A percentile compares a stretch with the other conserved stretches of the same genome.
Conservation (phyloP, 164 flowering plant genomes). For the Magnolia officinalis region DNA sequence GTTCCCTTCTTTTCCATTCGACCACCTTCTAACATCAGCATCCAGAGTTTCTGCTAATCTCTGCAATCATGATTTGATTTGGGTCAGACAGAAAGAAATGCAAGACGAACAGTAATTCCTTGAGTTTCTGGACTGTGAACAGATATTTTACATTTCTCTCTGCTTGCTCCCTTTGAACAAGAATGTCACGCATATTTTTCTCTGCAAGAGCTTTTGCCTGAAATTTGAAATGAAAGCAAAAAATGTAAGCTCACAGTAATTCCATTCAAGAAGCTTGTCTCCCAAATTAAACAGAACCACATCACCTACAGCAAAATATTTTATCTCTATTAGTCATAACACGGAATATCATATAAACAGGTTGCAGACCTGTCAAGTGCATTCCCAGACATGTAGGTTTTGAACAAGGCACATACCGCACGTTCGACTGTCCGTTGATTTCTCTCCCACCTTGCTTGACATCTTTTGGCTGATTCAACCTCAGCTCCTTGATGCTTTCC, state of each 20-base stretch:
- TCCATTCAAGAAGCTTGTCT: background rate
- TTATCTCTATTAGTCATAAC: no score
- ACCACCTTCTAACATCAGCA: constrained; percentile 89
- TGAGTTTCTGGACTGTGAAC: constrained; percentile 1
- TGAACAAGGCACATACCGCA: constrained; percentile 50
- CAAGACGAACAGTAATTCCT: background rate
- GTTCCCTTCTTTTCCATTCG: constrained; percentile 85
- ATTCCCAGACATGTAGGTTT: no score
- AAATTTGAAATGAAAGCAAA: constrained; percentile 9
- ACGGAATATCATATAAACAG: background rate
- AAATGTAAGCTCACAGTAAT: background rate
- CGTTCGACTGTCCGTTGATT: constrained; percentile 83
- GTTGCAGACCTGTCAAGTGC: background rate
- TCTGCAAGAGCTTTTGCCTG: constrained; percentile 96
- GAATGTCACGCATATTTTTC: constrained; percentile 83
- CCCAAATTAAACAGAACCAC: background rate
- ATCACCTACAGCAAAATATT: background rate
- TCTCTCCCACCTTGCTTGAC: constrained; percentile 86
- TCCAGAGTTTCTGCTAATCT: constrained; percentile 80
- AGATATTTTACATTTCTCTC: constrained; percentile 65
- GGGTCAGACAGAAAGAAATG: background rate
- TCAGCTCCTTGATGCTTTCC: constrained; percentile 25
- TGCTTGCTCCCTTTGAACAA: constrained; percentile 80
- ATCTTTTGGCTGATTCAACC: constrained; percentile 81
- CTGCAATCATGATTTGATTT: constrained; percentile 37